A percentile compares a stretch with the other conserved stretches of the same genome.
Conservation (phyloP, 169 alveolate species). For the Condylostoma magnum region DNA sequence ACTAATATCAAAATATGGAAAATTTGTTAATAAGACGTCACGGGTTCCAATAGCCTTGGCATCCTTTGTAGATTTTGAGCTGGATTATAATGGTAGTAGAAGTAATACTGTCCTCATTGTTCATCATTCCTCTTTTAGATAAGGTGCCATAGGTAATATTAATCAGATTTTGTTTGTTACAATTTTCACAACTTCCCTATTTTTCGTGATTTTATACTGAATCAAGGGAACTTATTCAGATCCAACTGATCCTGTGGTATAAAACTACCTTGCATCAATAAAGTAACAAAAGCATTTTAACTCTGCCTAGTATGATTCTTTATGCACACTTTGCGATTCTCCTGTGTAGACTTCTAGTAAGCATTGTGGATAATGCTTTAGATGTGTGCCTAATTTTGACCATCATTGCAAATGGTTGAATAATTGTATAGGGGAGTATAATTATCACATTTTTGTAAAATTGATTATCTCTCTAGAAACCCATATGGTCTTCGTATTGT, state of each 20-base stretch:
- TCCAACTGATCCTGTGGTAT: neutral
- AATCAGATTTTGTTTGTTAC: too few relatives aligned
- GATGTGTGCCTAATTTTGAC: constrained; percentile 43
- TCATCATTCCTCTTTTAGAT: neutral
- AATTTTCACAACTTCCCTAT: neutral
- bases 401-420: constrained; percentile 54
- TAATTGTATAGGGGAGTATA: constrained; percentile 38
- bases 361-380: constrained; percentile 43
- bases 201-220: neutral
- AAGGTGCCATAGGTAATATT: neutral
- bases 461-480: neutral
- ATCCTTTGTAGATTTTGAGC: too few relatives aligned
- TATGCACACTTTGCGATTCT: constrained; percentile 33
- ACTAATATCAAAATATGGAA: too few relatives aligned
- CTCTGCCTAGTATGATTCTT: neutral
- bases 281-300: neutral
- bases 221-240: neutral
- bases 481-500: neutral
- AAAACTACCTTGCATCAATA: neutral
- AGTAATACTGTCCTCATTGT: neutral
- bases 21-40: too few relatives aligned
- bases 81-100: too few relatives aligned
- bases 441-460: constrained; percentile 23
- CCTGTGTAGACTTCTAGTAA: constrained; percentile 25
- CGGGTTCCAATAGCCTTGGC: too few relatives aligned